phyloP scores from a whole-genome alignment of 495 filamentous ascomycete species.

The Tuber calosporum region DNA sequence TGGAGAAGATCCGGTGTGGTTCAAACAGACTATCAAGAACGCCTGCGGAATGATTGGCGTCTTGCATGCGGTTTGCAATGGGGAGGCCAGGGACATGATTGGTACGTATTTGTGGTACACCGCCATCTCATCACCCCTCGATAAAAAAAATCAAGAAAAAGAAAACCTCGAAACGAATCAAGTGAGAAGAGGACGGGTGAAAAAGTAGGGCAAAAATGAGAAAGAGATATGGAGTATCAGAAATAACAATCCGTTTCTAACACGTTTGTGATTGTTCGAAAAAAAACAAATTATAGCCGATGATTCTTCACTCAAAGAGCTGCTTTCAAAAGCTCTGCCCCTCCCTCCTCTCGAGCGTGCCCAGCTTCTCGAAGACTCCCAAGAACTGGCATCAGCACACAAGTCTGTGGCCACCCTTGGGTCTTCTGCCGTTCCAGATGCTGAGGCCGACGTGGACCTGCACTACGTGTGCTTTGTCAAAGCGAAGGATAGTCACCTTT shows the following conservation, averaged over 20 bases:
- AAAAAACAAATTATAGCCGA: slow-evolving; percentile 41
- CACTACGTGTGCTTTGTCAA: slow-evolving; percentile 87
- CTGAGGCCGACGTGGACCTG: slow-evolving; percentile 61
- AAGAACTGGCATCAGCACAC: slow-evolving; percentile 65
- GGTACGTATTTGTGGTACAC: slow-evolving; percentile 38
- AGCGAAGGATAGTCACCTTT: slow-evolving; percentile 59
- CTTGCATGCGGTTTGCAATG: slow-evolving; percentile 66
- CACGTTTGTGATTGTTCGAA: slow-evolving; percentile 15
- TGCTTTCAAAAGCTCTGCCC: slow-evolving; percentile 42
- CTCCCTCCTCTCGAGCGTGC: slow-evolving; percentile 55
- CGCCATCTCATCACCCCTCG: not conserved
- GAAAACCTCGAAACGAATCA: slow-evolving; percentile 7
- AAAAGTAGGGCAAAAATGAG: slow-evolving; percentile 1
- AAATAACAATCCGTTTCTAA: slow-evolving; percentile 15
- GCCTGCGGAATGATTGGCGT: slow-evolving; percentile 81
- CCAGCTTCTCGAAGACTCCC: slow-evolving; percentile 63
- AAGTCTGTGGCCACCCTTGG: slow-evolving; percentile 61
- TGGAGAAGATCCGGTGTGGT: slow-evolving; percentile 67
- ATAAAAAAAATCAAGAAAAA: slow-evolving; percentile 8
- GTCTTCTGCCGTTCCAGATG: slow-evolving; percentile 63
- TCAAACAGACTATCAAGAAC: slow-evolving; percentile 82
- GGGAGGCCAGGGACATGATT: slow-evolving; percentile 48
- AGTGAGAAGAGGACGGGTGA: slow-evolving; percentile 1
- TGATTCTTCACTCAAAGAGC: slow-evolving; percentile 38
- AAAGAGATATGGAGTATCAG: not conserved